Percentiles rank a stretch among this genome's conserved stretches.
These are phyloP conservation scores for Lupinus albus DNA, from an alignment of 306 rosid species.

Conservation along the genomic window DNA sequence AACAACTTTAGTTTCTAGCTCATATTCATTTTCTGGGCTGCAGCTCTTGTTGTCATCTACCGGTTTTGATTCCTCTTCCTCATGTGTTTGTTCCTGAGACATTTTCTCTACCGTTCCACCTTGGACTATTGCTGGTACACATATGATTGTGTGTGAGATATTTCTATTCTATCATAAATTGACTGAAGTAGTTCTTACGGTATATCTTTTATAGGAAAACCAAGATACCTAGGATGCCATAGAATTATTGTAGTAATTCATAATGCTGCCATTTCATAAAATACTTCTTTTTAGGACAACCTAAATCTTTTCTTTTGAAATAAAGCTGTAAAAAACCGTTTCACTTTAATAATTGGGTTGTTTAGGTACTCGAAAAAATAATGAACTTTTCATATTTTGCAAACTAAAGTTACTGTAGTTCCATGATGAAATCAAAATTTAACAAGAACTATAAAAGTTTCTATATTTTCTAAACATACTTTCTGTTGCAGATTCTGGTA, in stretches of 20 bases:
- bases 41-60: background rate
- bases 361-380: background rate
- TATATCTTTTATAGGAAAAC: background rate
- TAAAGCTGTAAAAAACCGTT: background rate
- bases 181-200: background rate
- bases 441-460: background rate
- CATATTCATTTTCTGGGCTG: slow-evolving; percentile 22
- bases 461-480: background rate
- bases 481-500: background rate
- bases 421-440: background rate
- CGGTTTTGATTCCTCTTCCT: slow-evolving; percentile 12
- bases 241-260: background rate
- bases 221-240: background rate
- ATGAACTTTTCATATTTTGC: background rate
- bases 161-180: slow-evolving; percentile 28
- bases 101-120: background rate
- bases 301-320: background rate
- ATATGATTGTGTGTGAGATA: slow-evolving; percentile 26
- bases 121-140: background rate
- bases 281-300: background rate
- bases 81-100: background rate
- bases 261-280: background rate
- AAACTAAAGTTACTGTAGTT: background rate
- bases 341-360: background rate
- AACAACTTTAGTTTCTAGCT: background rate